phyloP scores from a whole-genome alignment of 495 filamentous ascomycete species.

The Bombardia bombarda region DNA sequence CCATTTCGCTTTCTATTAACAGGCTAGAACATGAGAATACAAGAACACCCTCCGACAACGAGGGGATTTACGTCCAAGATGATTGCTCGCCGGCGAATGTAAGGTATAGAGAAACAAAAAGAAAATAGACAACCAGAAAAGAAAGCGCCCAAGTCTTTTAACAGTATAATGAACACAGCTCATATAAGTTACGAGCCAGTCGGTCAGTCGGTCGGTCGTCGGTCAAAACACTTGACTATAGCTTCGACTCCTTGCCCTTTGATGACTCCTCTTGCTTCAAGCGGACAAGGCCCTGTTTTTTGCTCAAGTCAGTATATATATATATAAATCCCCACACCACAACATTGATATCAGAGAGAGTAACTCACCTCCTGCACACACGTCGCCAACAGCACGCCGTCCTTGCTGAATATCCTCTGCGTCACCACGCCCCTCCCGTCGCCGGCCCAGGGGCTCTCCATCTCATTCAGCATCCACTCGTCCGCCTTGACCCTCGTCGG shows the following conservation, averaged over 20 bases:
- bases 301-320: not conserved
- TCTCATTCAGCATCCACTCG: constrained; percentile 91
- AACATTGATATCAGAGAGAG: constrained; percentile 1
- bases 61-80: too few relatives aligned
- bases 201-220: not conserved
- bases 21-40: too few relatives aligned
- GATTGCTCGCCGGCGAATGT: too few relatives aligned
- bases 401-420: constrained; percentile 78
- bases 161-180: not conserved
- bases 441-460: constrained; percentile 88
- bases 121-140: not conserved
- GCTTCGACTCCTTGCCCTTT: constrained; percentile 17
- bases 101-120: not conserved
- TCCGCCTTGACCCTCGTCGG: constrained; percentile 72
- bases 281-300: constrained; percentile 17
- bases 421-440: constrained; percentile 81
- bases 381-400: constrained; percentile 76
- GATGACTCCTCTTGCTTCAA: constrained; percentile 10
- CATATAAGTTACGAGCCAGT: not conserved
- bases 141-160: not conserved
- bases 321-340: not conserved
- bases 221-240: constrained; percentile 2
- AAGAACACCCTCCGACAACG: too few relatives aligned
- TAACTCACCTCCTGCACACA: constrained; percentile 68
- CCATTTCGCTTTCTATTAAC: too few relatives aligned